Percentiles rank a stretch among this genome's conserved stretches.
Evolutionary conservation across 2,329 filamentous ascomycete species (phyloP).

Genomic region (Colletotrichum tanaceti): DNA sequence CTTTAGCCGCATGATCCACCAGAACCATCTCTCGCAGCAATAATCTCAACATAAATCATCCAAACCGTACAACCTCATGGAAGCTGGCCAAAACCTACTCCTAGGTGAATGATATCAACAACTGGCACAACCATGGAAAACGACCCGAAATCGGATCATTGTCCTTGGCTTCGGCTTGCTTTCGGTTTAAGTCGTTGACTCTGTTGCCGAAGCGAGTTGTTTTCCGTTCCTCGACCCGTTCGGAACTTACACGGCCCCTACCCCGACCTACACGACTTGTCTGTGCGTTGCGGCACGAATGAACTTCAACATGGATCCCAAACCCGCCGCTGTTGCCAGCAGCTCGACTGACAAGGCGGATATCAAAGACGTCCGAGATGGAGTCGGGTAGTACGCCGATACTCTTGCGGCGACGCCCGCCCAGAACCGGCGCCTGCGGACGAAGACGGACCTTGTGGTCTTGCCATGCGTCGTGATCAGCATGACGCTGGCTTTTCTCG

Average conservation of each 20-base stretch:
- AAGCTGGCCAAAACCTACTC: not conserved
- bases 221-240: not conserved
- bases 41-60: not conserved
- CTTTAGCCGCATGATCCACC: too few relatives aligned
- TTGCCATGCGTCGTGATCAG: conserved; percentile 39
- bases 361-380: conserved; percentile 19
- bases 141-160: too few relatives aligned
- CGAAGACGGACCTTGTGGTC: conserved; percentile 42
- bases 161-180: not conserved
- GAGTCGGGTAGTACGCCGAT: not conserved
- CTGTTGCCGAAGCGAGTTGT: not conserved
- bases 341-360: not conserved
- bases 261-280: conserved; percentile 23
- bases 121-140: not conserved
- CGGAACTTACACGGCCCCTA: not conserved
- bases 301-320: conserved; percentile 19
- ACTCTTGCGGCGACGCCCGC: conserved; percentile 24
- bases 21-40: too few relatives aligned
- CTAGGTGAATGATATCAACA: not conserved
- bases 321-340: conserved; percentile 4
- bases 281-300: too few relatives aligned
- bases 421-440: conserved; percentile 31
- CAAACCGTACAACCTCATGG: not conserved
- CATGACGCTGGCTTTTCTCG: conserved; percentile 43
- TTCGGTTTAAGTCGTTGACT: not conserved